These are phyloP conservation scores for Crithidia bombi DNA, from an alignment of 208 protist species.

Conservation along the genomic window DNA sequence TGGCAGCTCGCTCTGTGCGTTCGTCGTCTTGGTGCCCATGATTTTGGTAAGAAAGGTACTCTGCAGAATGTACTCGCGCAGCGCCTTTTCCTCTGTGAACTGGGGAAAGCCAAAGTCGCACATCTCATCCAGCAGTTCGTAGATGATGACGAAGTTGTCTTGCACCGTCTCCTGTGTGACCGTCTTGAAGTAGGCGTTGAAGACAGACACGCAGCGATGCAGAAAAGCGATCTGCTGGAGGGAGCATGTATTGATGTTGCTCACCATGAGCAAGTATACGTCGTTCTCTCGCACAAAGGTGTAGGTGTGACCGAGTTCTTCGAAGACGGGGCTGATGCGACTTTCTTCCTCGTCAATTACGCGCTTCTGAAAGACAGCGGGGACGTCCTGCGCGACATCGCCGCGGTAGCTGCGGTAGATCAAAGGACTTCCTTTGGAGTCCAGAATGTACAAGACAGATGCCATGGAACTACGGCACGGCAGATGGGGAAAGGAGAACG, in stretches of 20 bases:
- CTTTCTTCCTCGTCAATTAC: slow-evolving; percentile 95
- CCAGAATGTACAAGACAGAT: slow-evolving; percentile 94
- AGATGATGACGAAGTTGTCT: slow-evolving; percentile 98
- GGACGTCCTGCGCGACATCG: slow-evolving; percentile 91
- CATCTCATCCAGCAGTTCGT: slow-evolving; percentile 99
- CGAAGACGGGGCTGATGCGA: slow-evolving; percentile 92
- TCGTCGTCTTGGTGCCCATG: slow-evolving; percentile 45
- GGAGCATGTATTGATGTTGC: slow-evolving; percentile 95
- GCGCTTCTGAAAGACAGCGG: slow-evolving; percentile 81
- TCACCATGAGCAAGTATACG: slow-evolving; percentile 95
- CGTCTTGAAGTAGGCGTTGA: slow-evolving; percentile 95
- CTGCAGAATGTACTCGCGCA: slow-evolving; percentile 97
- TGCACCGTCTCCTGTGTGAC: slow-evolving; percentile 96
- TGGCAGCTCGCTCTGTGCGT: slow-evolving; percentile 40
- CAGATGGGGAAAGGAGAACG: neutral
- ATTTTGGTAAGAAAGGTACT: slow-evolving; percentile 59
- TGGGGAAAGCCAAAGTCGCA: slow-evolving; percentile 99
- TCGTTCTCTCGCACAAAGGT: slow-evolving; percentile 96
- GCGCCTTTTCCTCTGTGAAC: slow-evolving; percentile 93
- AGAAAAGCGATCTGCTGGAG: slow-evolving; percentile 96
- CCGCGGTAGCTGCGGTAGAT: slow-evolving; percentile 97
- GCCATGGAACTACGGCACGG: slow-evolving; percentile 70
- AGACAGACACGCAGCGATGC: slow-evolving; percentile 90
- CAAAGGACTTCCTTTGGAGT: slow-evolving; percentile 94
- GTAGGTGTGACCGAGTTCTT: slow-evolving; percentile 94